These are phyloP conservation scores for Boletus sp. DNA, from an alignment of 768 basidiomycete genomes.

Conservation along the genomic window DNA sequence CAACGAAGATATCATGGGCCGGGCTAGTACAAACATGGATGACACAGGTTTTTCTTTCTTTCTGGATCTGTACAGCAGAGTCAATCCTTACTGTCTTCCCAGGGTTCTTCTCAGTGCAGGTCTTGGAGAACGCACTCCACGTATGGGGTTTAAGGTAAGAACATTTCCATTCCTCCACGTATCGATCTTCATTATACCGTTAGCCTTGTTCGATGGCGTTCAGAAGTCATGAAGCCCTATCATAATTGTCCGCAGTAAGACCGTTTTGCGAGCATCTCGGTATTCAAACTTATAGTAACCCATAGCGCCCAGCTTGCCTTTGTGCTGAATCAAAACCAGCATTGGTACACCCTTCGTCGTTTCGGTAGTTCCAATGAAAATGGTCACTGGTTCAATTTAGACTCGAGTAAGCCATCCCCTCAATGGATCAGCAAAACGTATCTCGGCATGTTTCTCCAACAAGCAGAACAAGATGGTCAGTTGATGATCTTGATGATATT, in stretches of 20 bases:
- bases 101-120: conserved; percentile 94
- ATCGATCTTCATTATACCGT: conserved; percentile 2
- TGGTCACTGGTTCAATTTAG: conserved; percentile 87
- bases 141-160: conserved; percentile 79
- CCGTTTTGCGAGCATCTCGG: not conserved
- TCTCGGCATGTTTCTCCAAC: conserved; percentile 80
- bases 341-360: conserved; percentile 86
- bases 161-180: not conserved
- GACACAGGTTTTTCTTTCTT: conserved; percentile 61
- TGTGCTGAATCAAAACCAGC: conserved; percentile 80
- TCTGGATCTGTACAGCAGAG: not conserved
- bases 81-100: not conserved
- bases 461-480: conserved; percentile 81
- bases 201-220: conserved; percentile 78
- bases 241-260: conserved; percentile 75
- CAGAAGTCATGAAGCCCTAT: conserved; percentile 74
- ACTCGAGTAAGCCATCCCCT: conserved; percentile 66
- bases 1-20: conserved; percentile 42
- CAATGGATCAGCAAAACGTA: conserved; percentile 84
- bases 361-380: conserved; percentile 56
- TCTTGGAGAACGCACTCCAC: conserved; percentile 77
- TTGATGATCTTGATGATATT: not conserved
- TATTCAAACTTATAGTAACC: conserved; percentile 7
- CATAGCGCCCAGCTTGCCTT: conserved; percentile 78
- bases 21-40: conserved; percentile 78